These are phyloP conservation scores for Colletotrichum sidae DNA, from an alignment of 2,329 filamentous ascomycete species.

Conservation along the genomic window DNA sequence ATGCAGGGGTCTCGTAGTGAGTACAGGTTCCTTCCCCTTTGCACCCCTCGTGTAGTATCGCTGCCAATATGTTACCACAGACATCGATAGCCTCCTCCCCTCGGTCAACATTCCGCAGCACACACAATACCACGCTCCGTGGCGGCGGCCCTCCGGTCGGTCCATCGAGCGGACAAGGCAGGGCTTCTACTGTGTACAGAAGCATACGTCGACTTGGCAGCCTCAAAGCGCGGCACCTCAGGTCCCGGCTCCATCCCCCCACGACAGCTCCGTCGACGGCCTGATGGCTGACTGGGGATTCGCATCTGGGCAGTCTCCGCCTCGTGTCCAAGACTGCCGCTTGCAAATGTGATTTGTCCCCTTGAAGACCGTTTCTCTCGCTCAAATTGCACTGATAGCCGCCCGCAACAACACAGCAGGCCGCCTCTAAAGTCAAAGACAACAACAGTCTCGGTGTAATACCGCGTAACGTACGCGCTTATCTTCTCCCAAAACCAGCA, in stretches of 20 bases:
- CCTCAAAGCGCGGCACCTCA: slow-evolving; percentile 1
- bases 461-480: too few relatives aligned
- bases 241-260: slow-evolving; percentile 18
- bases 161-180: slow-evolving; percentile 2
- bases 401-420: too few relatives aligned
- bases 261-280: slow-evolving; percentile 20
- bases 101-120: slow-evolving; percentile 20
- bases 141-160: neutral
- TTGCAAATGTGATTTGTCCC: neutral
- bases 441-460: too few relatives aligned
- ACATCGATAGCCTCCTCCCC: neutral
- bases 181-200: neutral
- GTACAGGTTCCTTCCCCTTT: too few relatives aligned
- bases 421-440: too few relatives aligned
- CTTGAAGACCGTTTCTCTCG: too few relatives aligned
- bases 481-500: too few relatives aligned
- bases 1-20: too few relatives aligned
- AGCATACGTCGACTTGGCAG: slow-evolving; percentile 4
- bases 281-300: slow-evolving; percentile 28
- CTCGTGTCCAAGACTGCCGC: neutral
- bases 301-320: slow-evolving; percentile 17
- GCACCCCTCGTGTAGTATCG: too few relatives aligned
- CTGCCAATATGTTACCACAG: too few relatives aligned
- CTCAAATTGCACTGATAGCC: too few relatives aligned
- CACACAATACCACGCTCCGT: too few relatives aligned